Evolutionary conservation across 129 eudicot genomes (phyloP), one percentile per base, ranked within the genome.

Genomic region (Flaveria bidentis): DNA sequence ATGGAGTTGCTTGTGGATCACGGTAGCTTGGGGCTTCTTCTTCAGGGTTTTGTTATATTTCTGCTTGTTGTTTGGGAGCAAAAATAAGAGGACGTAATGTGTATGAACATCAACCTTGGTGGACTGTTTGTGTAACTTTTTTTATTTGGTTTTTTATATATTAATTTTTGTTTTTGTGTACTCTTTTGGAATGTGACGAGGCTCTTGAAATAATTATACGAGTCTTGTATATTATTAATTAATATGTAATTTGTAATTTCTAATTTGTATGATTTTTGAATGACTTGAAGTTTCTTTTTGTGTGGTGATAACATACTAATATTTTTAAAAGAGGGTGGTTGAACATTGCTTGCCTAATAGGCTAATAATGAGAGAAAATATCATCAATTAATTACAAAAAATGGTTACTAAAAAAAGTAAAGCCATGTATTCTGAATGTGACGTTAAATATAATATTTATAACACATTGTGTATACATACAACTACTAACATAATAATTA

Each of bases 1-100:
- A 6, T 67, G 72, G 71, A 51, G 52, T 67, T 67, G 71, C 71
- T 67, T 67, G 71, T 67, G 71, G 72, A 16, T 67, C 15, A 67
- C 52, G 52, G 52, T 67, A 1, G 51, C 52, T 67, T 41, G 72
- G 72, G 72, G 72, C n/a, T 67, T 67, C 52, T 67, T 67, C 72
- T 67, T 67, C n/a, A 67, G 72, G 51, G 5, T 67, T 67, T 17
- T 67, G 72, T 67, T 67, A 17, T 67, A 67, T 44, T 67, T 67
- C 52, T 39, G 72, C 30, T 67, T 67, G 71, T 67, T 67, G 71
- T 20, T 41, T 3, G 72, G 72, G 2, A 67, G 72, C n/a, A 67
- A 67, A 20, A 67, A 67, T 41, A 67, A 67, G 52, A 67, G 72
- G 52, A 67, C 53, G 72, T 67, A 18, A 67, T 17, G 52, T 41